Base-by-base conservation (phyloP, 495 filamentous ascomycete species). In the Penicillium longicatenatum region DNA sequence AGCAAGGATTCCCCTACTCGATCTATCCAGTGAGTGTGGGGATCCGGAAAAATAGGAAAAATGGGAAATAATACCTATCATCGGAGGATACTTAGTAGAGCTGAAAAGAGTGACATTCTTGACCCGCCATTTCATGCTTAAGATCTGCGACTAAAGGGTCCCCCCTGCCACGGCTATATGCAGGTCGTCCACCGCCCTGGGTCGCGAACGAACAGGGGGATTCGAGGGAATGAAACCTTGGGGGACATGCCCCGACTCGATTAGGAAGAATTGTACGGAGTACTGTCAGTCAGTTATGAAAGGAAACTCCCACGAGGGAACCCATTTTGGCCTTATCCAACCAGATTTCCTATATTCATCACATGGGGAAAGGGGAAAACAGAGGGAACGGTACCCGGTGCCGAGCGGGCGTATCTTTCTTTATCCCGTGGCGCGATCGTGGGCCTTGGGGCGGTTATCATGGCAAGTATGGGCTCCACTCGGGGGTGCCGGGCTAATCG, bases 331-430 rank as follows among this genome's bases (percentile, higher is more conserved):
- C 4, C 5, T 7, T 39, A 52, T 59, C 63, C 66, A 68, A 66
- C 62, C 62, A 67, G 35, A 55, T 22, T 20, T 19, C 17, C 43
- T 14, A 17, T 41, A 24, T 19, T 31, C 56, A 21, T 51, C 65
- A 67, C 65, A 64, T 63, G 63, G 35, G 58, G 30, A 24, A 21
- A 14, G 16, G 55, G 2, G 9, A 35, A 35, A 14, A 35, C 26
- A 26, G 26, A 26, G 26, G 26, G 26, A 26, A 6, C 24, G 26
- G 48, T 31, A 31, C 5, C 21, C 31, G 11, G 21, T 41, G 33
- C 31, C 53, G 55, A 53, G 52, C 63, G 65, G 71, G 62, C 68
- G 67, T 70, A 64, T 67, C 62, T 64, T 66, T 51, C 33, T 51
- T 51, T 51, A 51, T 70, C 67, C 69, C 45, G 52, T 61, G 44